Evolutionary conservation across 2,329 filamentous ascomycete genomes (phyloP), one percentile per base, ranked within the genome.

Genomic region (Cryphonectria radicalis): DNA sequence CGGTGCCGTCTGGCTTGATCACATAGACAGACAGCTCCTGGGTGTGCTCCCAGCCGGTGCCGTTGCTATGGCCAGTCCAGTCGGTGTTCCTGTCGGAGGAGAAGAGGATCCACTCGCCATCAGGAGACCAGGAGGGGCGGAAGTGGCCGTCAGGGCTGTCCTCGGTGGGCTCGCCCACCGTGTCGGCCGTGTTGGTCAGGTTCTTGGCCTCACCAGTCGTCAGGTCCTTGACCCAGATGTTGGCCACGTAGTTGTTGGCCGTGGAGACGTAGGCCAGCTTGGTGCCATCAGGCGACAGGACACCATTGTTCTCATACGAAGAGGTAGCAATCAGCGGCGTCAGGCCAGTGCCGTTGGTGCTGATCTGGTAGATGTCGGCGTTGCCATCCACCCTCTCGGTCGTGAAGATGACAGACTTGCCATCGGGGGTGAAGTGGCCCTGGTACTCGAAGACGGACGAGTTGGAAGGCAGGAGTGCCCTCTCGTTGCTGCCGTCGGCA

Each of bases 71-170:
- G 0, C 82, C 82, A 4, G 77, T 77, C 82, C 82, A 84, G 22
- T 76, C 75, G 0, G 82, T 83, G 67, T 83, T 83, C 40, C 80
- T 78, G 64, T 84, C 81, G 2, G 82, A 84, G 17, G 77, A 77
- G 68, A 84, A 83, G 2, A 77, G 79, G 67, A 84, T 76, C 80
- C 80, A 83, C 68, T 82, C 70, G 28, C 82, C 81, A 57, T 83
- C 77, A 0, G 82, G 81, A 0, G 81, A 82, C 81, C 81, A 83
- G 6, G 75, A 73, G 0, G 82, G 82, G 2, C 79, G 77, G 72
- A 82, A 84, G 72, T 81, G 76, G 7, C 82, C 80, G 50, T 80
- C 77, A 22, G 80, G 80, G 37, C 70, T 71, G 3, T 60, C 32
- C 53, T 71, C 70, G 32, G 70, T 71, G 4, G 70, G 66, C 42